Evolutionary conservation across 176 grass and related monocot genomes (phyloP).

Genomic region (Tillandsia fasciculata): DNA sequence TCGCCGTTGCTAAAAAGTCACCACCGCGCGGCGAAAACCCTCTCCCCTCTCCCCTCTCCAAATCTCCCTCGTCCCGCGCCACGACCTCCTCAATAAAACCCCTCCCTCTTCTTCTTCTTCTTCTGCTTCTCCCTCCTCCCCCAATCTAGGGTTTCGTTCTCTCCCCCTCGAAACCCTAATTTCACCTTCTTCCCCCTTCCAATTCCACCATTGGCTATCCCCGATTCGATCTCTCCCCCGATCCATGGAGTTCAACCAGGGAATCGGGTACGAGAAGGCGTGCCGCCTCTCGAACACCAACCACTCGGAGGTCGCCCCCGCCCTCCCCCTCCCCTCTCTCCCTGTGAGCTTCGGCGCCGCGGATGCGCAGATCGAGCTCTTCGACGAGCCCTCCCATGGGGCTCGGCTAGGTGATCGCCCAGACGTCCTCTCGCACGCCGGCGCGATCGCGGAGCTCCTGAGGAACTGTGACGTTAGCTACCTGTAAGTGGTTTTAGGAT

Average conservation of each 20-base stretch:
- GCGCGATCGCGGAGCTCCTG: slow-evolving; percentile 71
- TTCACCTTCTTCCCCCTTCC: not conserved
- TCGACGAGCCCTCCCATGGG: slow-evolving; percentile 37
- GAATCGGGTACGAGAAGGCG: slow-evolving; percentile 48
- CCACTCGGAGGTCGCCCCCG: slow-evolving; percentile 62
- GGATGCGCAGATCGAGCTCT: slow-evolving; percentile 32
- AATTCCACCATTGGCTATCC: not conserved
- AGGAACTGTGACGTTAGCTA: slow-evolving; percentile 62
- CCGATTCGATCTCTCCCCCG: not conserved
- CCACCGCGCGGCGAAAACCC: slow-evolving; percentile 2
- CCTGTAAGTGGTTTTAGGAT: slow-evolving; percentile 38
- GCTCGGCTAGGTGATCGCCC: slow-evolving; percentile 39
- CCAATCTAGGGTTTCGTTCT: slow-evolving; percentile 1
- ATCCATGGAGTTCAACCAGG: slow-evolving; percentile 25
- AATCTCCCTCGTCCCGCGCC: not conserved
- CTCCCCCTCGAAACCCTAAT: not conserved
- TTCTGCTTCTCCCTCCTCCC: not conserved
- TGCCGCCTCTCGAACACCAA: slow-evolving; percentile 79
- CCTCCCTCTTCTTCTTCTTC: not conserved
- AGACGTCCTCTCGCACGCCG: slow-evolving; percentile 67
- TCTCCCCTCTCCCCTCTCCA: not conserved
- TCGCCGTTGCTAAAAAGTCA: not conserved
- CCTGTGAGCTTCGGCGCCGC: slow-evolving; percentile 53
- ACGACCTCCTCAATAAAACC: not conserved
- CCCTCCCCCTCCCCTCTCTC: slow-evolving; percentile 64